Conservation (phyloP, 2,329 filamentous ascomycete genomes). For the Phoma sp. region DNA sequence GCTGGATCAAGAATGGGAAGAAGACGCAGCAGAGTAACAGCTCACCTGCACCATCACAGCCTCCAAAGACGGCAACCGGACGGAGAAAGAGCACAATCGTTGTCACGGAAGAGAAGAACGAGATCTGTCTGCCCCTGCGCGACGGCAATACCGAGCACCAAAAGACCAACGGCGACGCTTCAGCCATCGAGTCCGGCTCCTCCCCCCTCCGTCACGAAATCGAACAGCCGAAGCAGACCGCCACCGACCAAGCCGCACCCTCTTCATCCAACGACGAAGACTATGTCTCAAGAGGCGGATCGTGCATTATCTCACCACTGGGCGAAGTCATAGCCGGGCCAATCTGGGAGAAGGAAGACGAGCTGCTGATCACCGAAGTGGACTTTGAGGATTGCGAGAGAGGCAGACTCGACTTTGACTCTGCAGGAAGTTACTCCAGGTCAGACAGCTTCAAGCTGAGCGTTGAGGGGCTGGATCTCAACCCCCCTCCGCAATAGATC, state of each 20-base stretch:
- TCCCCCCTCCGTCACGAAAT: slow-evolving; percentile 16
- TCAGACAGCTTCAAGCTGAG: slow-evolving; percentile 68
- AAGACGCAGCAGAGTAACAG: background rate
- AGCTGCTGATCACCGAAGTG: slow-evolving; percentile 73
- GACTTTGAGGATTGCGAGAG: slow-evolving; percentile 89
- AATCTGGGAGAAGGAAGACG: slow-evolving; percentile 77
- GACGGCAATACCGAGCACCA: slow-evolving; percentile 14
- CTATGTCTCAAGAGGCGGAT: slow-evolving; percentile 77
- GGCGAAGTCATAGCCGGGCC: slow-evolving; percentile 83
- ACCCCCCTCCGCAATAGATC: slow-evolving; percentile 57
- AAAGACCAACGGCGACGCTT: slow-evolving; percentile 22
- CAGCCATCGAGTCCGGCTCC: slow-evolving; percentile 32
- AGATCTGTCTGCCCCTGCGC: slow-evolving; percentile 53
- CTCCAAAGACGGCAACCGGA: slow-evolving; percentile 12
- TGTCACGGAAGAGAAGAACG: slow-evolving; percentile 51
- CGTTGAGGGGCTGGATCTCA: slow-evolving; percentile 66
- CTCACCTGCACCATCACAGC: slow-evolving; percentile 1
- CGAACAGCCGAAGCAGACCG: slow-evolving; percentile 26
- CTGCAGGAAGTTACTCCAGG: slow-evolving; percentile 83
- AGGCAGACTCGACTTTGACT: slow-evolving; percentile 81
- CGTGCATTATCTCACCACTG: slow-evolving; percentile 78
- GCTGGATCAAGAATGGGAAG: slow-evolving; percentile 57
- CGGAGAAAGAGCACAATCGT: slow-evolving; percentile 51
- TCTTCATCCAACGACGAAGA: slow-evolving; percentile 45
- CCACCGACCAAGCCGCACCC: slow-evolving; percentile 12